Base-by-base conservation (phyloP, 1,284 basidiomycete genomes). In the Melanopsichium pennsylvanicum region DNA sequence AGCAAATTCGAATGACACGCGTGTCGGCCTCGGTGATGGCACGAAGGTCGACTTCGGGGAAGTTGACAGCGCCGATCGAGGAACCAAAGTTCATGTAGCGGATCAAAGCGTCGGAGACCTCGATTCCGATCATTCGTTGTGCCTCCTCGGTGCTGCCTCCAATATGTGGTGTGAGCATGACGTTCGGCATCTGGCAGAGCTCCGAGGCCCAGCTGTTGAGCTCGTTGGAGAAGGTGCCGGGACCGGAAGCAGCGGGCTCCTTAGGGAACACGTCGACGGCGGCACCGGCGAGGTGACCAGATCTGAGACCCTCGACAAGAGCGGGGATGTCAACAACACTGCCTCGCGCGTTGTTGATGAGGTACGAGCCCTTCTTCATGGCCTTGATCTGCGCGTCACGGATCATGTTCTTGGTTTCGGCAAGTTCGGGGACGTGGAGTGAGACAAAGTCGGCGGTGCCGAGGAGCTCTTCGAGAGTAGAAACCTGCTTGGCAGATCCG, bases 81-180 rank as follows among this genome's bases (percentile, higher is more conserved):
- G 67, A 89, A 50, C 96, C 96, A 81, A 89, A 93, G 84, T 90
- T 91, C 81, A 98, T 88, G 84, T 97, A 99, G 59, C 93, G 89
- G 29, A 87, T 86, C 46, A 98, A 84, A 3, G 93, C 89, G 35
- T 86, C 86, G 12, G 92, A 88, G 36, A 99, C 96, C 83, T 99
- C 96, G 68, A 92, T 89, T 26, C 96, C 96, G 72, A 99, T 98
- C 87, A 95, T 93, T 42, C 89, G 87, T 83, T 99, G 96, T 4
- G 96, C 96, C 83, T 99, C 96, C 82, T 98, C 96, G 11, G 96
- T 99, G 35, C 93, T 97, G 37, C 96, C 96, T 61, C 96, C 96
- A 74, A 99, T 97, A 82, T 99, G 96, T 16, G 96, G 96, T 0
- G 79, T 79, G 36, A 80, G 49, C 54, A 80, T 74, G 18, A 77